A percentile compares a stretch with the other conserved stretches of the same genome.
phyloP scores from a whole-genome alignment of 176 grass and related monocot species.

The Bothriochloa decipiens region DNA sequence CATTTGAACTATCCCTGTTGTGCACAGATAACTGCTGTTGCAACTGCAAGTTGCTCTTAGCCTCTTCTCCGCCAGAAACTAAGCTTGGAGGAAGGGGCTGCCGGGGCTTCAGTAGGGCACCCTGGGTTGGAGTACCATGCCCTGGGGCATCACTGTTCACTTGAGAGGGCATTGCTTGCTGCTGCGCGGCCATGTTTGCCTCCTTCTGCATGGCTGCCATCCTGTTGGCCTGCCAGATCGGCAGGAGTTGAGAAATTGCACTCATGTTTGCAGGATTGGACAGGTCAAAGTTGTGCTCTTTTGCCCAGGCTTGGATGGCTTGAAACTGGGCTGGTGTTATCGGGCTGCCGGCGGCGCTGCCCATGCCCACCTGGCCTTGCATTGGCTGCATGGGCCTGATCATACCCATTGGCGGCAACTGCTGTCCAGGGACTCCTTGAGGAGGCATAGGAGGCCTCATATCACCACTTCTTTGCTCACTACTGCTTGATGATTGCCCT shows the following conservation, averaged over 20 bases:
- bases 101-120: slow-evolving; percentile 52
- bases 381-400: slow-evolving; percentile 52
- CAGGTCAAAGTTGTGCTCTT: slow-evolving; percentile 82
- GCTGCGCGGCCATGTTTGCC: slow-evolving; percentile 52
- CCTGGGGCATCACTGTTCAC: slow-evolving; percentile 61
- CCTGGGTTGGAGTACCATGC: slow-evolving; percentile 54
- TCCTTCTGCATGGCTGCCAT: slow-evolving; percentile 76
- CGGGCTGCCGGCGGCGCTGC: slow-evolving; percentile 49
- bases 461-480: slow-evolving; percentile 69
- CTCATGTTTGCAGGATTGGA: slow-evolving; percentile 82
- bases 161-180: slow-evolving; percentile 61
- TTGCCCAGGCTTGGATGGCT: slow-evolving; percentile 89
- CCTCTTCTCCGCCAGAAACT: slow-evolving; percentile 54
- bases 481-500: slow-evolving; percentile 27
- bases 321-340: slow-evolving; percentile 69
- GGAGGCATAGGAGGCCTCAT: slow-evolving; percentile 64
- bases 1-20: slow-evolving; percentile 61
- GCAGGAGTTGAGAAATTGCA: slow-evolving; percentile 81
- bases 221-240: slow-evolving; percentile 59
- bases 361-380: slow-evolving; percentile 45
- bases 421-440: slow-evolving; percentile 46
- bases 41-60: slow-evolving; percentile 66
- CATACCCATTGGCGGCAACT: slow-evolving; percentile 49
- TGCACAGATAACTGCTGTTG: slow-evolving; percentile 55
- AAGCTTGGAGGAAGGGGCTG: slow-evolving; percentile 54